Percentiles rank a stretch among this genome's conserved stretches.
These are phyloP conservation scores for Thuidium tamariscinum DNA, from an alignment of 225 moss, liverwort and hornwort genomes.

Conservation along the genomic window DNA sequence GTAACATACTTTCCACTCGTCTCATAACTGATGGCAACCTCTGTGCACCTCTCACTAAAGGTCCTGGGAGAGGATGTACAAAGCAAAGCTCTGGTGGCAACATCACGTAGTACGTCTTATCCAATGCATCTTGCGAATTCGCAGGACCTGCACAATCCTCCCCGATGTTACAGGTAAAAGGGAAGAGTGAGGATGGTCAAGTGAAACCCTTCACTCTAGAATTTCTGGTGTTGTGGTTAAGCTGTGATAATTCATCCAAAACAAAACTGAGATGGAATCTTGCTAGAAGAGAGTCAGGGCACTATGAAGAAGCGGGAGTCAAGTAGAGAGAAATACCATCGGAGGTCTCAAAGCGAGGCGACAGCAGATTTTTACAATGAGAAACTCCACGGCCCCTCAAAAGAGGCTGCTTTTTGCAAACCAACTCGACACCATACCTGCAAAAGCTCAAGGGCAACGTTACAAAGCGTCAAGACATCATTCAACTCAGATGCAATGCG, in stretches of 20 bases:
- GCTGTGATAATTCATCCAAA: background rate
- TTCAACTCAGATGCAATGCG: background rate
- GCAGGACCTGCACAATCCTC: constrained; percentile 45
- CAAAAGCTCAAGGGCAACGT: background rate
- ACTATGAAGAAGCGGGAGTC: background rate
- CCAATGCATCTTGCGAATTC: constrained; percentile 65
- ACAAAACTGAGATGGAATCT: background rate
- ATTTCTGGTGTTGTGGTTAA: background rate
- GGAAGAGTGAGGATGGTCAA: background rate
- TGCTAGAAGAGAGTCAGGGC: background rate
- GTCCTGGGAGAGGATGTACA: constrained; percentile 94
- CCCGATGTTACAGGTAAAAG: background rate
- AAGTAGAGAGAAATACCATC: constrained; percentile 42
- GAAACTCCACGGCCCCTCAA: constrained; percentile 96
- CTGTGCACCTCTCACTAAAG: constrained; percentile 89
- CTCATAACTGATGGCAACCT: constrained; percentile 98
- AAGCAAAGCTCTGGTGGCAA: constrained; percentile 96
- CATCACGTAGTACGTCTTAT: constrained; percentile 99
- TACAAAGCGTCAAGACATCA: background rate
- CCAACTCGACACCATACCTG: constrained; percentile 96
- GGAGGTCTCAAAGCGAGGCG: constrained; percentile 88
- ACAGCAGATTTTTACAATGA: constrained; percentile 93
- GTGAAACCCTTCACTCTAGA: background rate
- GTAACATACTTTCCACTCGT: constrained; percentile 95
- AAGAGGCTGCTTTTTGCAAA: constrained; percentile 92